Evolutionary conservation across 2,329 filamentous ascomycete genomes (phyloP).

Genomic region (Exophiala sp.): DNA sequence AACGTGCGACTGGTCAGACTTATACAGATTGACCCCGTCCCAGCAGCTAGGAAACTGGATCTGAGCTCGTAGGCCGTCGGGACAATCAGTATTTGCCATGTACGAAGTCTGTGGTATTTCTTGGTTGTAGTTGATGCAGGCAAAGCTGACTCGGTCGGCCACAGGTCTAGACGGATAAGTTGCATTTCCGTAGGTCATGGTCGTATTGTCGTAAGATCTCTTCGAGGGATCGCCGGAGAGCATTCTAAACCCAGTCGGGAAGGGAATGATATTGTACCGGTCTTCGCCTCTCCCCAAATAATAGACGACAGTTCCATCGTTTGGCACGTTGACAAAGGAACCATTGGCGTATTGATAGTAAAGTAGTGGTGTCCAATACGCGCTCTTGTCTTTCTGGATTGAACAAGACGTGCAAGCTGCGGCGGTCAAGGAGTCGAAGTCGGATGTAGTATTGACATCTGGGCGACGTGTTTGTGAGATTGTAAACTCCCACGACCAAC

Average conservation of each 20-base stretch:
- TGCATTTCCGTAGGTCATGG: slow-evolving; percentile 14
- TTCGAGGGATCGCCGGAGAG: slow-evolving; percentile 61
- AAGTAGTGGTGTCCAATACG: slow-evolving; percentile 74
- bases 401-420: slow-evolving; percentile 73
- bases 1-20: slow-evolving; percentile 58
- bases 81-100: slow-evolving; percentile 66
- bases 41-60: slow-evolving; percentile 85
- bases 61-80: slow-evolving; percentile 71
- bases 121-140: slow-evolving; percentile 64
- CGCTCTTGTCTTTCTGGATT: slow-evolving; percentile 72
- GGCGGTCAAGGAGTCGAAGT: slow-evolving; percentile 51
- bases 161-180: slow-evolving; percentile 45
- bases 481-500: background rate
- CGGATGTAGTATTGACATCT: slow-evolving; percentile 60
- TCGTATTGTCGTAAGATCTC: slow-evolving; percentile 15
- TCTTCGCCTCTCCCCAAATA: slow-evolving; percentile 14
- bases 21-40: slow-evolving; percentile 60
- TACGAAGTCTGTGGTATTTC: slow-evolving; percentile 67
- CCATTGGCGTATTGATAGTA: slow-evolving; percentile 69
- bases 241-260: slow-evolving; percentile 74
- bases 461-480: background rate
- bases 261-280: slow-evolving; percentile 59
- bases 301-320: slow-evolving; percentile 50
- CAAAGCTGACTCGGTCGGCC: slow-evolving; percentile 69
- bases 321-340: slow-evolving; percentile 15